Percentiles rank a stretch among this genome's conserved stretches.
Conservation (phyloP, 1,284 basidiomycete species). For the Pseudozyma thailandica region DNA sequence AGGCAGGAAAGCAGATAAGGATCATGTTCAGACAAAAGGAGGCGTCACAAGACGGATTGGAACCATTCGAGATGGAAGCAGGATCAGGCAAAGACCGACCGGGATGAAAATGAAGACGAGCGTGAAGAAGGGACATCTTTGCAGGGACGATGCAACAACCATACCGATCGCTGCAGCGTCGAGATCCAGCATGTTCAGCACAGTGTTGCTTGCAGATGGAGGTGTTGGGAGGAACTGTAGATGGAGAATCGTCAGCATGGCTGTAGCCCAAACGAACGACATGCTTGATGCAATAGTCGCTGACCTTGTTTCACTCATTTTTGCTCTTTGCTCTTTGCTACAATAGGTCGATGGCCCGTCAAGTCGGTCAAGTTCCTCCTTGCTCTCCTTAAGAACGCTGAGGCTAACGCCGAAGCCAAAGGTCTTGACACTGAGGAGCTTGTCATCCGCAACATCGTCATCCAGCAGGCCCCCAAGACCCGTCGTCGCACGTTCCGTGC, state of each 20-base stretch:
- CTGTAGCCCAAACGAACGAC: background rate
- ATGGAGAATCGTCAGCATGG: too few species aligned
- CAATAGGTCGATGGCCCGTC: conserved; percentile 92
- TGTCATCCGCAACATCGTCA: conserved; percentile 94
- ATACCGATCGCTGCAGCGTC: too few species aligned
- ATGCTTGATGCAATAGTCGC: background rate
- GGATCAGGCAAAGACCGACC: too few species aligned
- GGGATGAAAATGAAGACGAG: too few species aligned
- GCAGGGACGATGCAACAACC: too few species aligned
- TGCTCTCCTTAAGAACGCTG: conserved; percentile 96
- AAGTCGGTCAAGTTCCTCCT: conserved; percentile 97
- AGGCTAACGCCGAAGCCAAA: conserved; percentile 99
- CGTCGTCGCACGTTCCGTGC: conserved; percentile 99
- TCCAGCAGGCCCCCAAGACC: conserved; percentile 99
- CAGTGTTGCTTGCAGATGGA: too few species aligned
- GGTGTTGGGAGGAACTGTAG: too few species aligned
- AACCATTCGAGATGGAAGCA: too few species aligned
- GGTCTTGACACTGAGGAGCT: conserved; percentile 92
- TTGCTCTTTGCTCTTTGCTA: background rate
- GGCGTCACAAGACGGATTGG: too few species aligned
- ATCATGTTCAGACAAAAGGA: too few species aligned
- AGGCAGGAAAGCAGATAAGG: background rate
- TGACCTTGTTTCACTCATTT: conserved; percentile 11
- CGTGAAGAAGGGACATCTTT: too few species aligned
- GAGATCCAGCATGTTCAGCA: too few species aligned